Conservation (phyloP, 768 basidiomycete genomes). For the Macrolepiota dolichaula region DNA sequence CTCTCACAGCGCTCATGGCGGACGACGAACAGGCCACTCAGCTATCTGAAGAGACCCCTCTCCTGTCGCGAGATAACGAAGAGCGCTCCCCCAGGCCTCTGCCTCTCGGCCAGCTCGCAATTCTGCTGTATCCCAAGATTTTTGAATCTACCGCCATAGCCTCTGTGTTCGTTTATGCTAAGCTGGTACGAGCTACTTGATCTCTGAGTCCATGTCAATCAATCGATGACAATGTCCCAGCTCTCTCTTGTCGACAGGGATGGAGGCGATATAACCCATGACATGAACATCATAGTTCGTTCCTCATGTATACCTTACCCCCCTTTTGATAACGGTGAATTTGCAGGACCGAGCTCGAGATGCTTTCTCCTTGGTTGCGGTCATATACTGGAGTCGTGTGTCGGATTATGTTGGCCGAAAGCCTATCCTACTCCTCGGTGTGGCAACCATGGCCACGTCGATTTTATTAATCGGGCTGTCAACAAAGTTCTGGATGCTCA, state of each 20-base stretch:
- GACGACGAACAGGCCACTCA: too few species aligned
- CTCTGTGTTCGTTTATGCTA: too few species aligned
- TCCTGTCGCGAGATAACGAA: too few species aligned
- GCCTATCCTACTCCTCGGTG: conserved; percentile 42
- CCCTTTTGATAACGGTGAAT: neutral
- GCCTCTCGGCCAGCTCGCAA: too few species aligned
- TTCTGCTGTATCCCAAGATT: too few species aligned
- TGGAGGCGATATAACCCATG: conserved; percentile 50
- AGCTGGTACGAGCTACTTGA: too few species aligned
- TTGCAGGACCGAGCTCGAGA: conserved; percentile 51
- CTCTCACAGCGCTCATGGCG: too few species aligned
- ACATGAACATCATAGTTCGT: conserved; percentile 45
- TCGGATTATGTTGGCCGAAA: conserved; percentile 49
- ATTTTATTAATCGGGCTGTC: conserved; percentile 46
- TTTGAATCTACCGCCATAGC: too few species aligned
- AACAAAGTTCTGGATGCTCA: conserved; percentile 21
- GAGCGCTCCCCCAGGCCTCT: too few species aligned
- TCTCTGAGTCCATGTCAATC: too few species aligned
- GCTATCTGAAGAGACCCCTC: too few species aligned
- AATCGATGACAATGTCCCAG: conserved; percentile 20
- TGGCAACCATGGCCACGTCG: conserved; percentile 40
- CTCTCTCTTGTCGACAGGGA: conserved; percentile 48
- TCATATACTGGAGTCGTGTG: conserved; percentile 49
- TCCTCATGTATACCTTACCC: neutral
- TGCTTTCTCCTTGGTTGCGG: conserved; percentile 41